These are phyloP conservation scores for Metarhizium humberi DNA, from an alignment of 2,329 filamentous ascomycete genomes.

Conservation along the genomic window DNA sequence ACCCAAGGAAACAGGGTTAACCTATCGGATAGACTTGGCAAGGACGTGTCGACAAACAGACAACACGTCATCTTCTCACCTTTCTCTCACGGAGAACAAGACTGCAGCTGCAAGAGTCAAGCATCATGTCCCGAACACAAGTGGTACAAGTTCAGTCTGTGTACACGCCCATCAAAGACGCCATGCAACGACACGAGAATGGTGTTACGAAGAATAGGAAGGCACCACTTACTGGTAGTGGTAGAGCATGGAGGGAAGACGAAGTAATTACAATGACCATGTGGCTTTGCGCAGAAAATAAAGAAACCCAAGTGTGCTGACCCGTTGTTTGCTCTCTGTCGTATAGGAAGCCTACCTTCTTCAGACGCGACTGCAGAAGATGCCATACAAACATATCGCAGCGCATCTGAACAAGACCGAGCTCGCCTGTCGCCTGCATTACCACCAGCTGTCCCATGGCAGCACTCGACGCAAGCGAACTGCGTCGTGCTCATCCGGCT, in stretches of 20 bases:
- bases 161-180: conserved; percentile 44
- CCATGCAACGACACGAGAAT: conserved; percentile 48
- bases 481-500: conserved; percentile 58
- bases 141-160: conserved; percentile 32
- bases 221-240: conserved; percentile 61
- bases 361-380: conserved; percentile 76
- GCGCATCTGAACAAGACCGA: conserved; percentile 81
- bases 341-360: conserved; percentile 71
- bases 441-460: conserved; percentile 76
- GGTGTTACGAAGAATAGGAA: conserved; percentile 58
- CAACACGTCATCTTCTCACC: not conserved
- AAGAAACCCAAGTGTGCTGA: not conserved
- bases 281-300: not conserved
- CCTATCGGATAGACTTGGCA: too few species aligned
- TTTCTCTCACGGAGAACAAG: conserved; percentile 4
- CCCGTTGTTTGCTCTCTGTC: not conserved
- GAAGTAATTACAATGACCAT: conserved; percentile 45
- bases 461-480: conserved; percentile 72
- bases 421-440: conserved; percentile 77
- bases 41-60: not conserved
- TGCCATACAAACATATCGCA: conserved; percentile 87
- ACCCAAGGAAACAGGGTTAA: too few species aligned
- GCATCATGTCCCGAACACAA: conserved; percentile 41
- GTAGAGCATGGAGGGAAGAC: conserved; percentile 77
- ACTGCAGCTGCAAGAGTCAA: not conserved